phyloP scores from a whole-genome alignment of 169 alveolate genomes.

The Plasmodium gonderi region DNA sequence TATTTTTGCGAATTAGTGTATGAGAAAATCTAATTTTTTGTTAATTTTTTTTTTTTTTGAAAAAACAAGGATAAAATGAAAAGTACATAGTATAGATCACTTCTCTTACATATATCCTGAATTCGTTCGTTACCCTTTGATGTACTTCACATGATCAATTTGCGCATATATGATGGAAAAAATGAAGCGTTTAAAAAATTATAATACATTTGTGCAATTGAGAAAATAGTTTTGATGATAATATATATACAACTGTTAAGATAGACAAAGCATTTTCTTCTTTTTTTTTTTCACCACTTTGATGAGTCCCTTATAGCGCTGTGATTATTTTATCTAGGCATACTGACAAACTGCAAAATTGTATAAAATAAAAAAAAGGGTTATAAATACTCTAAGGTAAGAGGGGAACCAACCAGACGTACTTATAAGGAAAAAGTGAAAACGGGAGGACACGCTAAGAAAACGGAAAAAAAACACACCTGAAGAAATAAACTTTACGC shows the following conservation, averaged over 20 bases:
- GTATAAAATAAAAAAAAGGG: neutral
- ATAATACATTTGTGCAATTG: neutral
- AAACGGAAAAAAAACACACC: neutral
- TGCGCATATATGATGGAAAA: neutral
- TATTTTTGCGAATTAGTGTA: neutral
- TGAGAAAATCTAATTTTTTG: neutral
- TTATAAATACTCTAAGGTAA: neutral
- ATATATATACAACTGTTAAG: neutral
- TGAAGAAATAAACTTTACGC: neutral
- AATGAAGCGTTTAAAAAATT: neutral
- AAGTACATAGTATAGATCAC: neutral
- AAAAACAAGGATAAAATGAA: neutral
- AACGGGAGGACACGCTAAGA: neutral
- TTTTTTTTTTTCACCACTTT: neutral
- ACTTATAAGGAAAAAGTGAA: neutral
- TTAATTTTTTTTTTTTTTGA: slow-evolving; percentile 8
- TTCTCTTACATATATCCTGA: too few species aligned
- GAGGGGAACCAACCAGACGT: neutral
- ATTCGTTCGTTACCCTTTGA: neutral
- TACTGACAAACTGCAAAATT: neutral
- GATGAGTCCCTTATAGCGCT: neutral
- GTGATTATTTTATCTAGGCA: neutral
- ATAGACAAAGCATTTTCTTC: neutral
- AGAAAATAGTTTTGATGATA: neutral
- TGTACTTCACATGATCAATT: neutral